Conservation (phyloP, 495 filamentous ascomycete genomes). For the Ascobolus immersus region DNA sequence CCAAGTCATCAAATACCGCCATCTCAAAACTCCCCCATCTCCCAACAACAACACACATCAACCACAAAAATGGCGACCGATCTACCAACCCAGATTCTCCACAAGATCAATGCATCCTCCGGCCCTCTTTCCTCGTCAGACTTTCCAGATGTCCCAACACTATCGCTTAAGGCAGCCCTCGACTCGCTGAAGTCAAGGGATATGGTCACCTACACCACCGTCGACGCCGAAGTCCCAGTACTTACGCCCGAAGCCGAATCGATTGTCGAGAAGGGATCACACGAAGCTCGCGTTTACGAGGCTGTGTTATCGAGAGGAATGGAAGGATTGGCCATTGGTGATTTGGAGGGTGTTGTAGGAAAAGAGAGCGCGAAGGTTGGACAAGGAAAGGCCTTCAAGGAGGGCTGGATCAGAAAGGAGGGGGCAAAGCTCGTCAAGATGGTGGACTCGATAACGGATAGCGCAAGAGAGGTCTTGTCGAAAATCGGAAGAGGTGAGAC, state of each 20-base stretch:
- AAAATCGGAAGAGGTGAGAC: too few species aligned
- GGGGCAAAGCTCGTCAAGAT: constrained; percentile 29
- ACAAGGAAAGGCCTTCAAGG: constrained; percentile 88
- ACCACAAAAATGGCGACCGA: constrained; percentile 39
- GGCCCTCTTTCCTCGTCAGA: constrained; percentile 42
- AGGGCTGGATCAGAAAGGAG: constrained; percentile 85
- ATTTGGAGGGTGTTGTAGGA: constrained; percentile 46
- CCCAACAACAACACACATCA: too few species aligned
- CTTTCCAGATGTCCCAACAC: constrained; percentile 47
- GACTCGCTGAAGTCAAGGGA: constrained; percentile 58
- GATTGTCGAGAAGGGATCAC: constrained; percentile 64
- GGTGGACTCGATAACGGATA: constrained; percentile 2
- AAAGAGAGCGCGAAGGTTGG: constrained; percentile 70
- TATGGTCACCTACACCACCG: constrained; percentile 66
- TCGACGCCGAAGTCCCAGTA: constrained; percentile 50
- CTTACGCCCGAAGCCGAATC: constrained; percentile 55
- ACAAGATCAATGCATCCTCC: constrained; percentile 32
- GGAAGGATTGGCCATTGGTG: constrained; percentile 53
- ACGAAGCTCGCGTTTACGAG: constrained; percentile 85
- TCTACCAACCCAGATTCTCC: constrained; percentile 37
- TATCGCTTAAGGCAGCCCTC: constrained; percentile 57
- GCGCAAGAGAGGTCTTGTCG: constrained; percentile 5
- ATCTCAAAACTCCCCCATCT: too few species aligned
- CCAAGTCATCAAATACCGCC: constrained; percentile 9
- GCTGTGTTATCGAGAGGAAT: constrained; percentile 51